Conservation (phyloP, 805 yeast species). For the Suhomyces vadensis region DNA sequence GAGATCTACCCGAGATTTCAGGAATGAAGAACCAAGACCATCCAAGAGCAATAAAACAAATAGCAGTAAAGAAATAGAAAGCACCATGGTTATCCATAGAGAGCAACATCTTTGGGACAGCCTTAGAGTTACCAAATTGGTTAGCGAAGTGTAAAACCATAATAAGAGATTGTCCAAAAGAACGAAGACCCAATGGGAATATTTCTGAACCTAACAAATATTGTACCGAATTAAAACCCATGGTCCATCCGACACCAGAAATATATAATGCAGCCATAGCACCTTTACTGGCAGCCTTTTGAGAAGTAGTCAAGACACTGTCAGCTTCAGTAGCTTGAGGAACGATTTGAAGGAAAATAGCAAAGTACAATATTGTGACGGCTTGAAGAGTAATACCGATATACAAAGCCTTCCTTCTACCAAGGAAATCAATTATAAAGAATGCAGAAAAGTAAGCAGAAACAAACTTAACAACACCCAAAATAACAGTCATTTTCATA, state of each 20-base stretch:
- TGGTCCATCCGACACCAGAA: slow-evolving; percentile 57
- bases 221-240: slow-evolving; percentile 60
- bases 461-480: slow-evolving; percentile 54
- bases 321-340: slow-evolving; percentile 42
- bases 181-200: slow-evolving; percentile 52
- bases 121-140: slow-evolving; percentile 59
- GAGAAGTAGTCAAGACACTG: slow-evolving; percentile 28
- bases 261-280: slow-evolving; percentile 53
- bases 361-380: slow-evolving; percentile 45
- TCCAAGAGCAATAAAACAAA: slow-evolving; percentile 41
- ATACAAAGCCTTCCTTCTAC: slow-evolving; percentile 52
- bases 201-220: slow-evolving; percentile 57
- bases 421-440: slow-evolving; percentile 54
- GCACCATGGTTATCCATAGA: slow-evolving; percentile 50
- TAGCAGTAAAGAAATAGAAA: slow-evolving; percentile 51
- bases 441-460: slow-evolving; percentile 53
- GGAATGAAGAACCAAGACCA: slow-evolving; percentile 54
- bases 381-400: slow-evolving; percentile 49
- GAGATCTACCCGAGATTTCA: slow-evolving; percentile 50
- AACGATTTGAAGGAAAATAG: slow-evolving; percentile 46
- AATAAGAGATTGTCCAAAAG: slow-evolving; percentile 49
- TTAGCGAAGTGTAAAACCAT: slow-evolving; percentile 59
- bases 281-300: slow-evolving; percentile 41
- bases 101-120: slow-evolving; percentile 52
- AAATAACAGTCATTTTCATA: slow-evolving; percentile 49